Evolutionary conservation across 2,329 filamentous ascomycete genomes (phyloP), one percentile per base, ranked within the genome.

Genomic region (Ustilaginoidea virens): DNA sequence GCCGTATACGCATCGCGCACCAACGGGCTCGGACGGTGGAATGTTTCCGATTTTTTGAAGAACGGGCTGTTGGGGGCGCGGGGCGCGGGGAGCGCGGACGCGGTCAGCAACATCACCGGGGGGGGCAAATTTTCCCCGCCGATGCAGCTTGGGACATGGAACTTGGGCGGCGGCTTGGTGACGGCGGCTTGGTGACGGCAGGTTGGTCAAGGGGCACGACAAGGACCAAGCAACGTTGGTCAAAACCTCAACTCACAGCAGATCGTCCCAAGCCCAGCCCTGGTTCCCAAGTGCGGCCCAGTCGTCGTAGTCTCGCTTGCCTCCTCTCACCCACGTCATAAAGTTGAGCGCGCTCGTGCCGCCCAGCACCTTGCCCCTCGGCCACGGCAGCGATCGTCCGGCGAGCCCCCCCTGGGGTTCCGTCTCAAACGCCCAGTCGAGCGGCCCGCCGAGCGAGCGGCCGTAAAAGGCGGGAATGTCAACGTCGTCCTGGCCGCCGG

Each of bases 291-390:
- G 46, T 17, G 53, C 46, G 26, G 60, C 61, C 70, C 70, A 76
- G 0, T 56, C 58, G 44, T 75, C 61, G 25, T 67, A 64, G 25
- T 70, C 65, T 20, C 53, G 52, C 20, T 41, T 48, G 27, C 51
- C 55, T 5, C 56, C 63, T 18, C 61, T 55, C 30, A 57, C 58
- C 53, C 57, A 60, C 27, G 68, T 63, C 63, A 72, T 66, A 36
- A 64, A 67, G 37, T 74, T 74, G 27, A 75, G 56, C 0, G 65
- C 65, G 11, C 61, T 67, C 5, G 72, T 71, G 5, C 75, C 76
- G 12, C 76, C 76, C 0, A 80, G 56, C 1, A 69, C 62, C 33
- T 51, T 60, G 5, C 61, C 61, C 10, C 58, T 44, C 1, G 55
- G 51, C 51, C 53, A 61, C 7, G 50, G 39, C 14, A 64, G 39